A percentile compares a stretch with the other conserved stretches of the same genome.
Evolutionary conservation across 306 rosid species (phyloP).

Genomic region (Dalbergia cultrata): DNA sequence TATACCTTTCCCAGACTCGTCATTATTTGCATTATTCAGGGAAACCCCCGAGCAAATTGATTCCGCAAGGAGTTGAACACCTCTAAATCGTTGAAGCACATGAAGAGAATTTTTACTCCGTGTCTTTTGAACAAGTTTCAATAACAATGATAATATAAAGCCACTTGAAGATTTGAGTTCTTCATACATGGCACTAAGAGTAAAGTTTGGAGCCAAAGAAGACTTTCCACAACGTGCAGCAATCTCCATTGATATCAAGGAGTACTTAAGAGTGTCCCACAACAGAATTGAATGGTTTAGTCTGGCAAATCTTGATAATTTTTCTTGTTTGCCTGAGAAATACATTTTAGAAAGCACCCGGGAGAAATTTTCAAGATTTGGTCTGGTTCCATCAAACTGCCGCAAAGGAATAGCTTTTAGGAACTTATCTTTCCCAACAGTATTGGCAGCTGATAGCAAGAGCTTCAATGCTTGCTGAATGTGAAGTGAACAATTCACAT

Average conservation of each 20-base stretch:
- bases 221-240: slow-evolving; percentile 86
- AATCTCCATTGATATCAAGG: slow-evolving; percentile 86
- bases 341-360: slow-evolving; percentile 78
- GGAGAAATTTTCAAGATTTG: slow-evolving; percentile 72
- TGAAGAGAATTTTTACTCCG: slow-evolving; percentile 74
- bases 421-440: slow-evolving; percentile 62
- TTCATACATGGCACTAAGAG: slow-evolving; percentile 71
- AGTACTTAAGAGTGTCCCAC: slow-evolving; percentile 96
- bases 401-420: slow-evolving; percentile 63
- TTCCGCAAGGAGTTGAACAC: slow-evolving; percentile 75
- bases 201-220: slow-evolving; percentile 69
- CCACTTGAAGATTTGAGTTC: slow-evolving; percentile 90
- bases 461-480: slow-evolving; percentile 72
- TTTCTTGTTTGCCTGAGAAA: slow-evolving; percentile 70
- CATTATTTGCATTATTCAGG: slow-evolving; percentile 40
- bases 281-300: slow-evolving; percentile 79
- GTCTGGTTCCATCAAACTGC: slow-evolving; percentile 52
- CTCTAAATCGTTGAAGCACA: slow-evolving; percentile 86
- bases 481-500: slow-evolving; percentile 58
- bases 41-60: slow-evolving; percentile 80
- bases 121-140: slow-evolving; percentile 74
- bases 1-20: slow-evolving; percentile 69
- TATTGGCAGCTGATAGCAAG: slow-evolving; percentile 75
- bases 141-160: slow-evolving; percentile 77
- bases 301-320: slow-evolving; percentile 60